These are phyloP conservation scores for Leccinellum luteum DNA, from an alignment of 768 basidiomycete species.

Conservation along the genomic window DNA sequence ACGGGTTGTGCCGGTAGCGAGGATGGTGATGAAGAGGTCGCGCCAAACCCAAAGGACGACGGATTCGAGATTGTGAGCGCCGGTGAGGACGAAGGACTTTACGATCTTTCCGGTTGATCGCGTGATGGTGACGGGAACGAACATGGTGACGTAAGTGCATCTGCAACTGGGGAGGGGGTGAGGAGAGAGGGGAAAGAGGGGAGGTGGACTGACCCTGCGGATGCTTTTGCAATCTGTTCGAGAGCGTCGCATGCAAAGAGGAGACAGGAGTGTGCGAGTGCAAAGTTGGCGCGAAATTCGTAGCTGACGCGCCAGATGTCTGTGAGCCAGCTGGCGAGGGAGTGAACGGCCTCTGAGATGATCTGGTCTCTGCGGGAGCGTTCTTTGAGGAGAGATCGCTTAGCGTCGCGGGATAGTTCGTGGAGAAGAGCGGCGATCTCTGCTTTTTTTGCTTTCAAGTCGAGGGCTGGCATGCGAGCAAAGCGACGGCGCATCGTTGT, in stretches of 20 bases:
- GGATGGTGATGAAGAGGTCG: constrained; percentile 59
- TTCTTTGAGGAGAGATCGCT: constrained; percentile 51
- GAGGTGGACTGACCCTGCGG: constrained; percentile 33
- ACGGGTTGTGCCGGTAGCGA: constrained; percentile 36
- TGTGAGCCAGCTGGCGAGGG: constrained; percentile 55
- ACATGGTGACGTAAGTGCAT: constrained; percentile 48
- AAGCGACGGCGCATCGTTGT: constrained; percentile 38
- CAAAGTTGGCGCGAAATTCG: constrained; percentile 53
- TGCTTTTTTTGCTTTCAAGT: constrained; percentile 51
- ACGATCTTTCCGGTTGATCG: constrained; percentile 41
- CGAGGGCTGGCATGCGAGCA: constrained; percentile 44
- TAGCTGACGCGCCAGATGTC: constrained; percentile 63
- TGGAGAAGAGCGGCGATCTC: constrained; percentile 54
- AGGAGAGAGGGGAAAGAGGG: constrained; percentile 13
- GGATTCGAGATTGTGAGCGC: constrained; percentile 45
- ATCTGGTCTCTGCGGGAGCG: constrained; percentile 54
- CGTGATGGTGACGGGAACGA: constrained; percentile 46
- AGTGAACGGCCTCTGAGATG: constrained; percentile 53
- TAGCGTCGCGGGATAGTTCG: constrained; percentile 52
- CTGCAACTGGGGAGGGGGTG: constrained; percentile 43
- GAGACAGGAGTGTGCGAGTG: constrained; percentile 53
- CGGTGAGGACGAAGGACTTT: constrained; percentile 48
- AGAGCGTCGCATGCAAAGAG: constrained; percentile 49
- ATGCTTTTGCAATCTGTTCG: constrained; percentile 40
- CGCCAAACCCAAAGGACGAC: constrained; percentile 67